Evolutionary conservation across 2,329 filamentous ascomycete species (phyloP), one percentile per base, ranked within the genome.

Genomic region (Lecanosticta acicola): DNA sequence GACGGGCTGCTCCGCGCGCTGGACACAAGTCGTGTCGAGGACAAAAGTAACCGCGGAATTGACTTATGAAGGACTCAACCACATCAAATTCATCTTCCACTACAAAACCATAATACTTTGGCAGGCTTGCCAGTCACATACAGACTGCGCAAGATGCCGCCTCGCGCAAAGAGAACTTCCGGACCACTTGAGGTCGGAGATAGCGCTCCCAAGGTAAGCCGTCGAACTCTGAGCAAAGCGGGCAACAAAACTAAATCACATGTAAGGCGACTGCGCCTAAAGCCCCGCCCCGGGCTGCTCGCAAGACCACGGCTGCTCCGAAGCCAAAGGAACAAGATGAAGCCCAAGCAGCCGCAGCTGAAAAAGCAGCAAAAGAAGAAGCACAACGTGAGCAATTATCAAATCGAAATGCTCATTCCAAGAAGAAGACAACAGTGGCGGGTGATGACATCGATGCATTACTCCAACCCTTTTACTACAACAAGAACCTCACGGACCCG

Each of bases 401-500:
- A 33, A 32, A 38, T 24, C 21, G 20, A 29, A 43, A 41, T 21
- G 36, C 38, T 2, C 29, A 39, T n/a, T 37, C 48, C 24, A 57
- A 58, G 46, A 58, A 57, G 44, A 54, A 53, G 38, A 35, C 51
- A 4, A 35, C 36, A 1, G 49, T 46, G 24, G 43, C 46, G 8
- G 46, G 45, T 19, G 69, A 71, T 45, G 70, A 73, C 50, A 59
- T 65, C 46, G 78, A 83, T 59, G 78, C 80, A 32, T 71, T 85
- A 19, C 73, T 85, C 19, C 75, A 84, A 60, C 82, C 83, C 0
- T 85, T 85, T 62, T 85, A 86, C 66, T 80, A 81, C 59, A 79
- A 75, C 50, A 85, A 85, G 63, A 74, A 74, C 40, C 66, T 85
- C 45, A 83, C 80, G 0, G 83, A 85, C 61, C 81, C 81, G 2